phyloP scores from a whole-genome alignment of 148 eudicot genomes.

The Cornus florida region DNA sequence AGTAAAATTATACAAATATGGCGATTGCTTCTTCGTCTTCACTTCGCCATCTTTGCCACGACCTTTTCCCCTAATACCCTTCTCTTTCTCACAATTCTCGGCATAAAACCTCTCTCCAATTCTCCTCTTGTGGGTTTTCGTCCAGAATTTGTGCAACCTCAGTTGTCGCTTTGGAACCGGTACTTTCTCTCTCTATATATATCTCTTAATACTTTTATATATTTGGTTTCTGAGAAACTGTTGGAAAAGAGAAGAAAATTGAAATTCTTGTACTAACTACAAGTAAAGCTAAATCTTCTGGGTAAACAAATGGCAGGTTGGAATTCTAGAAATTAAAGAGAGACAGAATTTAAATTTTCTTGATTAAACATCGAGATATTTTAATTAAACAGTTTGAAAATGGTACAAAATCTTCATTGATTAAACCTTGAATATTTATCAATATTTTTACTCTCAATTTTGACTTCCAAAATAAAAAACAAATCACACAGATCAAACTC shows the following conservation, averaged over 20 bases:
- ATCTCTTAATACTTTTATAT: not conserved
- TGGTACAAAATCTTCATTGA: too few species aligned
- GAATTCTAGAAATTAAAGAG: not conserved
- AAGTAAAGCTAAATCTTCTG: not conserved
- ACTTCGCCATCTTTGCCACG: constrained; percentile 15
- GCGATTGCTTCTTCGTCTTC: constrained; percentile 21
- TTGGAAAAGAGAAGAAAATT: not conserved
- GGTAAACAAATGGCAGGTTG: not conserved
- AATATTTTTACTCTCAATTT: too few species aligned
- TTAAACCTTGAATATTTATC: too few species aligned
- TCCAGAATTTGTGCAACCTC: constrained; percentile 36
- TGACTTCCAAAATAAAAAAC: too few species aligned
- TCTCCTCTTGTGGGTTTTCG: constrained; percentile 5
- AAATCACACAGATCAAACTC: too few species aligned
- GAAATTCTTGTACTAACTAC: not conserved
- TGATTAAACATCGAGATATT: too few species aligned
- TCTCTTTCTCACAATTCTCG: constrained; percentile 23
- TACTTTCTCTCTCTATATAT: not conserved
- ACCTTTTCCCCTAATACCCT: constrained; percentile 22
- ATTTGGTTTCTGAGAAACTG: not conserved
- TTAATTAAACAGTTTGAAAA: too few species aligned
- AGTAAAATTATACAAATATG: not conserved
- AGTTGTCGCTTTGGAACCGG: constrained; percentile 21
- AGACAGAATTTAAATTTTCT: too few species aligned
- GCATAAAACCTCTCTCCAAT: constrained; percentile 18